phyloP scores from a whole-genome alignment of 2,329 filamentous ascomycete species.

The Calonectria henricotiae region DNA sequence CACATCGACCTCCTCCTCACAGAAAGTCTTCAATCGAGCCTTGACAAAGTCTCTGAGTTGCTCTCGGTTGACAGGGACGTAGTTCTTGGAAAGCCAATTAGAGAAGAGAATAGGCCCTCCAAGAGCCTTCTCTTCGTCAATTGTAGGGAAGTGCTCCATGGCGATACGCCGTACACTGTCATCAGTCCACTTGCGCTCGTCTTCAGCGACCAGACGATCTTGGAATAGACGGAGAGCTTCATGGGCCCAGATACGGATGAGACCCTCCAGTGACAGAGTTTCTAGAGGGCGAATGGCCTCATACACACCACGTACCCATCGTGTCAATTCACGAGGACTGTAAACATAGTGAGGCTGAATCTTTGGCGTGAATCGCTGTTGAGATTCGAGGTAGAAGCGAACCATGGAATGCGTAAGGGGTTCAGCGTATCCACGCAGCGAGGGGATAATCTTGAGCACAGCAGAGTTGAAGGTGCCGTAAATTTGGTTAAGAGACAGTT shows the following conservation, averaged over 20 bases:
- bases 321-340: slow-evolving; percentile 96
- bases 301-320: slow-evolving; percentile 98
- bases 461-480: slow-evolving; percentile 99
- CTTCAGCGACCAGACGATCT: slow-evolving; percentile 94
- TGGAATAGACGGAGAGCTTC: slow-evolving; percentile 97
- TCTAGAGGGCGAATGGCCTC: slow-evolving; percentile 96
- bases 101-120: slow-evolving; percentile 97
- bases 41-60: slow-evolving; percentile 98
- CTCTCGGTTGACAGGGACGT: slow-evolving; percentile 95
- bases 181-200: slow-evolving; percentile 96
- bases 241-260: slow-evolving; percentile 98
- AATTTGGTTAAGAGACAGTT: slow-evolving; percentile 94
- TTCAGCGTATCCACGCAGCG: slow-evolving; percentile 95
- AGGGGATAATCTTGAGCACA: slow-evolving; percentile 95
- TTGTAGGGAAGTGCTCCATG: slow-evolving; percentile 93
- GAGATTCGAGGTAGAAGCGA: slow-evolving; percentile 94
- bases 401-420: slow-evolving; percentile 98
- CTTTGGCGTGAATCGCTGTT: slow-evolving; percentile 93
- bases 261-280: slow-evolving; percentile 87
- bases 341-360: slow-evolving; percentile 99
- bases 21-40: slow-evolving; percentile 96
- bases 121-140: slow-evolving; percentile 90
- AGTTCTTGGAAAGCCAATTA: slow-evolving; percentile 99
- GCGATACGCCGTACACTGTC: slow-evolving; percentile 90
- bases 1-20: slow-evolving; percentile 99